phyloP scores from a whole-genome alignment of 2,329 filamentous ascomycete genomes.

The Colletotrichum ledebouriae region DNA sequence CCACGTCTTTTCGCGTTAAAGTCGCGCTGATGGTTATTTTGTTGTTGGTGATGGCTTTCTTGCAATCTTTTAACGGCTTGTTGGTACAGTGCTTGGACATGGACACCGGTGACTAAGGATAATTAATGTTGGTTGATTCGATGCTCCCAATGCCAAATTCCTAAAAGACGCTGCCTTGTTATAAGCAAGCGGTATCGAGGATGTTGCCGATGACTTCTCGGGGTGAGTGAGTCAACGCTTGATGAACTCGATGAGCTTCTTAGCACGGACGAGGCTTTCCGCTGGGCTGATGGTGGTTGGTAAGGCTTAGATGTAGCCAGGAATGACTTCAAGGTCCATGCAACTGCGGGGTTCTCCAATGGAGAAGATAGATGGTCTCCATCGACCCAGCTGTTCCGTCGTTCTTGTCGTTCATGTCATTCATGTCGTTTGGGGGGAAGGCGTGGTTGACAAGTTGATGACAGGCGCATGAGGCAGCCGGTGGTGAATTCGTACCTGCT shows the following conservation, averaged over 20 bases:
- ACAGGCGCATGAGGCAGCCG: not conserved
- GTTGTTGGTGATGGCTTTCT: not conserved
- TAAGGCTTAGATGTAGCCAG: slow-evolving; percentile 13
- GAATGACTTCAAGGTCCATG: slow-evolving; percentile 7
- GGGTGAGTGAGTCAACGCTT: slow-evolving; percentile 12
- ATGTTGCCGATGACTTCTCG: not conserved
- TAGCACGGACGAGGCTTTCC: slow-evolving; percentile 3
- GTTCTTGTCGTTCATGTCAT: slow-evolving; percentile 33
- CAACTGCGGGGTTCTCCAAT: slow-evolving; percentile 4
- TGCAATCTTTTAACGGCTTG: no score
- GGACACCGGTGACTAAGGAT: no score
- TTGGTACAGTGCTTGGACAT: no score
- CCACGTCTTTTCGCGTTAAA: slow-evolving; percentile 44
- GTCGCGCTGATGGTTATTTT: not conserved
- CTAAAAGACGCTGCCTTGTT: not conserved
- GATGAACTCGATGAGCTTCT: slow-evolving; percentile 17
- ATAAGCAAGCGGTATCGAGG: not conserved
- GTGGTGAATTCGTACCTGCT: not conserved
- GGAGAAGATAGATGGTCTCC: not conserved
- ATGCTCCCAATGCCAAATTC: no score
- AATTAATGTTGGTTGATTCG: no score
- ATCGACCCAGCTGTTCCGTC: not conserved
- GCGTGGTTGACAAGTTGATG: slow-evolving; percentile 14
- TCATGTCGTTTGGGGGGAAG: slow-evolving; percentile 6
- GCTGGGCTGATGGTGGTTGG: slow-evolving; percentile 16